Conservation (phyloP, 2,329 filamentous ascomycete species). For the Metarhizium humberi region DNA sequence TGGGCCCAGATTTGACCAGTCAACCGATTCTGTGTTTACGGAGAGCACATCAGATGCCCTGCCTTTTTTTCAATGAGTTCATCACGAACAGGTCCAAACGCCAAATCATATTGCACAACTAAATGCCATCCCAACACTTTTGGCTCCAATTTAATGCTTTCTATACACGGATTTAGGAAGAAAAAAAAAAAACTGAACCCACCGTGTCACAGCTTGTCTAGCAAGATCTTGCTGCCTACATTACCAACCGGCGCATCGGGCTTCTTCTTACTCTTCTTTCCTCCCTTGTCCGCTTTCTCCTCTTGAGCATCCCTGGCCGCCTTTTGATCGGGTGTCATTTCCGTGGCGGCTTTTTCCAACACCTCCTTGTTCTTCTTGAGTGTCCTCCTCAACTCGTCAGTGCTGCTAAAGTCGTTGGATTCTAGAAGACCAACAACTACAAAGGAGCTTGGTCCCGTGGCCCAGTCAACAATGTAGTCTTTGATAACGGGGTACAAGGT, state of each 20-base stretch:
- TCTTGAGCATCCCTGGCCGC: slow-evolving; percentile 39
- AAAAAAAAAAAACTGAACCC: not conserved
- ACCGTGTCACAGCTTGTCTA: slow-evolving; percentile 41
- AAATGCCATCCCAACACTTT: not conserved
- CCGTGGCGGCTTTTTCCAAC: slow-evolving; percentile 57
- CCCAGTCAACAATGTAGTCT: slow-evolving; percentile 69
- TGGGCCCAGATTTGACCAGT: too few species aligned
- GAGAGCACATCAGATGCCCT: too few species aligned
- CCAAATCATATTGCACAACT: slow-evolving; percentile 4
- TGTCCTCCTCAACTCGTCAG: slow-evolving; percentile 55
- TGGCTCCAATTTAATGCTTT: not conserved
- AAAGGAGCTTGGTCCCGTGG: slow-evolving; percentile 76
- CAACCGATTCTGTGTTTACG: too few species aligned
- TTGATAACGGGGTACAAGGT: slow-evolving; percentile 76
- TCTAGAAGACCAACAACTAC: slow-evolving; percentile 77
- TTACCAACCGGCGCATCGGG: slow-evolving; percentile 44
- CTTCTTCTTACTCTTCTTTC: slow-evolving; percentile 33
- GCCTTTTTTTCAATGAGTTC: not conserved
- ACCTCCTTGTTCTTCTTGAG: slow-evolving; percentile 65
- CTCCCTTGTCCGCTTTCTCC: slow-evolving; percentile 33
- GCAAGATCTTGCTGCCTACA: slow-evolving; percentile 49
- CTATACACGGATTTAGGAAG: not conserved
- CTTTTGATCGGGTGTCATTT: slow-evolving; percentile 46
- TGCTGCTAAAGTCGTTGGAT: slow-evolving; percentile 58
- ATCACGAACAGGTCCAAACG: slow-evolving; percentile 2